Base-by-base conservation (phyloP, 1,139 yeast genomes). In the Yamadazyma mexicana region DNA sequence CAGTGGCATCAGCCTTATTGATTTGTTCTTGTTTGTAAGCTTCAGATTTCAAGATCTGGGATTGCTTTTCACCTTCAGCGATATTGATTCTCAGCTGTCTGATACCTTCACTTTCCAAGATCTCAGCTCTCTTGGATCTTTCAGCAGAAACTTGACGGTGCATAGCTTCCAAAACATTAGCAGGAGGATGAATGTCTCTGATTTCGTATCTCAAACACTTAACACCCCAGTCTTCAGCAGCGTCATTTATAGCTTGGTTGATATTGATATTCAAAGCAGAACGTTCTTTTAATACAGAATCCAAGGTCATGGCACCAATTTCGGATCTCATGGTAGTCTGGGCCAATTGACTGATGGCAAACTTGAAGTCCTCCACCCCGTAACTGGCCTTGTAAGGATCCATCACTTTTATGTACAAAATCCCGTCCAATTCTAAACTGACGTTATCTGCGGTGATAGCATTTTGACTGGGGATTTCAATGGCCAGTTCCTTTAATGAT, bases 291-390 rank as follows among this genome's bases (percentile, higher is more conserved):
- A 87, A 72, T 16, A 86, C 94, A 39, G 82, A 78, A 55, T 87
- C 95, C 51, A 87, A 73, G 3, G 89, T 75, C 68, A 87, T 67
- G 46, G 86, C 85, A 38, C 95, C 95, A 54, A 87, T 87, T 61
- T 87, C 95, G 1, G 88, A 80, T 54, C 95, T 73, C 95, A 87
- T 87, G 29, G 95, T 86, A 16, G 96, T 87, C 59, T 87, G 95
- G 0, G 95, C 95, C 50, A 87, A 74, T 63, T 87, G 95, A 37
- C 85, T 74, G 42, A 87, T 81, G 35, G 95, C 95, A 58, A 84
- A 87, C 57, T 83, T 87, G 40, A 89, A 88, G 56, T 87, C 92
- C 54, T 87, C 95, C 25, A 87, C 95, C 5, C 95, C 95, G 54
- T 87, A 87, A 41, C 87, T 79, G 14, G 95, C 95, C 66, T 84